These are phyloP conservation scores for Agrocybe chaxingu DNA, from an alignment of 768 basidiomycete genomes.

Conservation along the genomic window DNA sequence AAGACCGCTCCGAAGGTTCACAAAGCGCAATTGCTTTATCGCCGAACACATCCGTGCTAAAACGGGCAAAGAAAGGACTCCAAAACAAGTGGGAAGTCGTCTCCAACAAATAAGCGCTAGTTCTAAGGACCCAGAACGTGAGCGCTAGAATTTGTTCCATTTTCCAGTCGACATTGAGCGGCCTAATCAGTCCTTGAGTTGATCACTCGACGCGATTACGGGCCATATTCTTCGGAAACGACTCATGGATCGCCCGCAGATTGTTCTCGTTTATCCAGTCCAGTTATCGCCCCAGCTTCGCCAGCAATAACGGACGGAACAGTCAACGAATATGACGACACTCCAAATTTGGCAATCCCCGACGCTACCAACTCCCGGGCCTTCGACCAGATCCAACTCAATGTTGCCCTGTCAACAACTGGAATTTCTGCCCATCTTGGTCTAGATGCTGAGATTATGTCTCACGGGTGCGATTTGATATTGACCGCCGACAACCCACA, in stretches of 20 bases:
- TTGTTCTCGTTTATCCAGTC: neutral
- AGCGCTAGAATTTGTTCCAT: constrained; percentile 22
- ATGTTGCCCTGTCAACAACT: constrained; percentile 3
- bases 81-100: constrained; percentile 76
- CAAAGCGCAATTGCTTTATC: constrained; percentile 72
- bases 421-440: constrained; percentile 10
- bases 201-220: constrained; percentile 16
- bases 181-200: constrained; percentile 11
- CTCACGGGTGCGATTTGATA: constrained; percentile 14
- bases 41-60: constrained; percentile 61
- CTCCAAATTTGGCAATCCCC: neutral
- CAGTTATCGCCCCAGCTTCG: neutral
- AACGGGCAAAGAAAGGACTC: constrained; percentile 62
- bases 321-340: neutral
- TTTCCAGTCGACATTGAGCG: neutral
- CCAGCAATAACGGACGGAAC: no score
- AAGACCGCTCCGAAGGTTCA: constrained; percentile 46
- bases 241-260: constrained; percentile 2
- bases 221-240: neutral
- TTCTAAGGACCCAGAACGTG: constrained; percentile 59
- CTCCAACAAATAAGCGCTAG: constrained; percentile 73
- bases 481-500: constrained; percentile 9
- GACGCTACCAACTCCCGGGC: constrained; percentile 8
- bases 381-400: constrained; percentile 1
- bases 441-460: constrained; percentile 16